These are phyloP conservation scores for Davidsoniella eucalypti DNA, from an alignment of 2,329 filamentous ascomycete species.

Conservation along the genomic window DNA sequence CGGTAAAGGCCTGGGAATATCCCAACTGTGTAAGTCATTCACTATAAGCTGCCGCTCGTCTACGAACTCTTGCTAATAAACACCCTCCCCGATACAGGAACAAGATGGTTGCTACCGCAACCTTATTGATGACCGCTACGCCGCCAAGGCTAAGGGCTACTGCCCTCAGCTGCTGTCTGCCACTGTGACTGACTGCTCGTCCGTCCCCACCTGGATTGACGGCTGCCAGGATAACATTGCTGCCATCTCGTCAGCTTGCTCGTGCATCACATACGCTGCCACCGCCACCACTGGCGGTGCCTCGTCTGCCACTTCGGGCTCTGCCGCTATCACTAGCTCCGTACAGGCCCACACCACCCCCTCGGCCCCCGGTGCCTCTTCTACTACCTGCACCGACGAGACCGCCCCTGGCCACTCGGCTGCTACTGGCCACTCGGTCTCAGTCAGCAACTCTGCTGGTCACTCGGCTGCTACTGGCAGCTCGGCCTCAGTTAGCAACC, in stretches of 20 bases:
- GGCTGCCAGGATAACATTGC: constrained; percentile 27
- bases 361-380: not conserved
- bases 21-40: constrained; percentile 17
- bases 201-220: constrained; percentile 18
- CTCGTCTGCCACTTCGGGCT: not conserved
- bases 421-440: not conserved
- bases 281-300: constrained; percentile 3
- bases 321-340: too few species aligned
- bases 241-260: constrained; percentile 46
- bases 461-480: not conserved
- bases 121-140: constrained; percentile 20
- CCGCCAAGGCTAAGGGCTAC: constrained; percentile 18
- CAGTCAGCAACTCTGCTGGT: not conserved
- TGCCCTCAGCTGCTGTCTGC: constrained; percentile 21
- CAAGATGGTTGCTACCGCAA: constrained; percentile 23
- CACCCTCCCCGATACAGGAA: constrained; percentile 12
- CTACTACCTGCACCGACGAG: not conserved
- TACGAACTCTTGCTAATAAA: not conserved
- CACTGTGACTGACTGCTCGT: constrained; percentile 17
- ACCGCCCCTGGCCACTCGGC: not conserved
- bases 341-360: not conserved
- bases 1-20: constrained; percentile 18
- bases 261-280: constrained; percentile 41
- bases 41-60: not conserved
- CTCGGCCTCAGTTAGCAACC: not conserved